Evolutionary conservation across 2,329 filamentous ascomycete species (phyloP).

Genomic region (Fusarium decemcellulare): DNA sequence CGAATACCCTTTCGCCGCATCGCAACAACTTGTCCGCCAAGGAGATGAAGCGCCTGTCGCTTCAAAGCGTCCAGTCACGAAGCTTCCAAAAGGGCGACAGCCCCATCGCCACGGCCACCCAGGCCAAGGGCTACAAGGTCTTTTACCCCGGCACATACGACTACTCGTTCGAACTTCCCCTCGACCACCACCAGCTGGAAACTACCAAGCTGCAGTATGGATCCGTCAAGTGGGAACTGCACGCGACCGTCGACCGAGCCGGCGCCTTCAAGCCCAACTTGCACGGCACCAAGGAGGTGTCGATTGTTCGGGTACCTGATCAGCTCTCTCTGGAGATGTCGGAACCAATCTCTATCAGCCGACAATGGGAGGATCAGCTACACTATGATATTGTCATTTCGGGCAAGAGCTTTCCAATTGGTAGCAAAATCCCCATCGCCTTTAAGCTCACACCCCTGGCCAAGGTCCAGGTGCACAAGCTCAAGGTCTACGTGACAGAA

Average conservation of each 20-base stretch:
- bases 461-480: slow-evolving; percentile 92
- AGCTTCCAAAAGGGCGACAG: slow-evolving; percentile 88
- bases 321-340: slow-evolving; percentile 91
- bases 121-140: slow-evolving; percentile 83
- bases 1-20: slow-evolving; percentile 40
- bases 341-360: slow-evolving; percentile 93
- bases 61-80: slow-evolving; percentile 85
- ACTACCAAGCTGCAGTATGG: slow-evolving; percentile 91
- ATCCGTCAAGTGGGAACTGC: slow-evolving; percentile 89
- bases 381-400: slow-evolving; percentile 98
- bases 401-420: slow-evolving; percentile 93
- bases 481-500: slow-evolving; percentile 93
- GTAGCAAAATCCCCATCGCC: slow-evolving; percentile 89
- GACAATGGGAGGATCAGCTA: slow-evolving; percentile 95
- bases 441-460: slow-evolving; percentile 94
- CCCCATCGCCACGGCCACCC: slow-evolving; percentile 70
- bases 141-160: slow-evolving; percentile 82
- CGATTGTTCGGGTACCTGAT: slow-evolving; percentile 86
- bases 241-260: slow-evolving; percentile 86
- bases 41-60: slow-evolving; percentile 77
- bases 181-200: slow-evolving; percentile 90
- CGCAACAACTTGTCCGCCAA: slow-evolving; percentile 55
- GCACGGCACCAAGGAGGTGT: slow-evolving; percentile 84
- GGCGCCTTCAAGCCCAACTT: slow-evolving; percentile 93
- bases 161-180: slow-evolving; percentile 86